A percentile compares a stretch with the other conserved stretches of the same genome.
Evolutionary conservation across 2,329 filamentous ascomycete genomes (phyloP).

Genomic region (Fusarium paranaense): DNA sequence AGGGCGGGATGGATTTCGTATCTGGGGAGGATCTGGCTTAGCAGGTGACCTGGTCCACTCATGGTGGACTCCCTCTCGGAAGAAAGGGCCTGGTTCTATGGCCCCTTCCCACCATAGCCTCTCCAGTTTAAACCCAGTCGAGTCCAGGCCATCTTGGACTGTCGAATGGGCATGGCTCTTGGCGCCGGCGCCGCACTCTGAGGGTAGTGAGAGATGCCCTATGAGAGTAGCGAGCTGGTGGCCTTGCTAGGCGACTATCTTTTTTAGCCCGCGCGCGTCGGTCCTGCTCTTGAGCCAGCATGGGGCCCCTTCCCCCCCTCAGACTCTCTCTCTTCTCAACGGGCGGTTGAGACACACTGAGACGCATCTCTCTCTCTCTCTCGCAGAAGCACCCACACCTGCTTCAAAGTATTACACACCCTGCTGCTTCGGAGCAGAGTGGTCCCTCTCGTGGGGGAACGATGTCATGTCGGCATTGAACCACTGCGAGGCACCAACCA

Average conservation of each 20-base stretch:
- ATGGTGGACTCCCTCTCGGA: conserved; percentile 35
- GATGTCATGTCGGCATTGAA: conserved; percentile 4
- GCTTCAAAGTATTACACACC: neutral
- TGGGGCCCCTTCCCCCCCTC: conserved; percentile 13
- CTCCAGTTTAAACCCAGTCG: conserved; percentile 31
- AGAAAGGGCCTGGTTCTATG: conserved; percentile 34
- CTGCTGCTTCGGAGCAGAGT: neutral
- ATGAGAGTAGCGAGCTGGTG: conserved; percentile 41
- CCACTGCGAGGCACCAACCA: neutral
- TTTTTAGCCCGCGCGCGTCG: conserved; percentile 36
- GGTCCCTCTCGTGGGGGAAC: conserved; percentile 17
- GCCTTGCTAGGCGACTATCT: conserved; percentile 34
- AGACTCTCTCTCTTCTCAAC: conserved; percentile 11
- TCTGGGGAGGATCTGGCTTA: conserved; percentile 44
- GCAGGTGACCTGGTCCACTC: conserved; percentile 42
- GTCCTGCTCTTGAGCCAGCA: conserved; percentile 11
- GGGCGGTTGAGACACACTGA: conserved; percentile 7
- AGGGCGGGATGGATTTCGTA: conserved; percentile 36
- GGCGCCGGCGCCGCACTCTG: conserved; percentile 26
- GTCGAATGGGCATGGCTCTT: conserved; percentile 42
- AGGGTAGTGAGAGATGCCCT: conserved; percentile 32
- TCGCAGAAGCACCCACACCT: neutral
- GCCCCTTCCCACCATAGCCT: conserved; percentile 24
- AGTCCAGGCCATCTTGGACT: conserved; percentile 25
- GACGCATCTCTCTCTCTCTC: neutral